Evolutionary conservation across 2,329 filamentous ascomycete genomes (phyloP).

Genomic region (Zelopaecilomyces penicillatus): DNA sequence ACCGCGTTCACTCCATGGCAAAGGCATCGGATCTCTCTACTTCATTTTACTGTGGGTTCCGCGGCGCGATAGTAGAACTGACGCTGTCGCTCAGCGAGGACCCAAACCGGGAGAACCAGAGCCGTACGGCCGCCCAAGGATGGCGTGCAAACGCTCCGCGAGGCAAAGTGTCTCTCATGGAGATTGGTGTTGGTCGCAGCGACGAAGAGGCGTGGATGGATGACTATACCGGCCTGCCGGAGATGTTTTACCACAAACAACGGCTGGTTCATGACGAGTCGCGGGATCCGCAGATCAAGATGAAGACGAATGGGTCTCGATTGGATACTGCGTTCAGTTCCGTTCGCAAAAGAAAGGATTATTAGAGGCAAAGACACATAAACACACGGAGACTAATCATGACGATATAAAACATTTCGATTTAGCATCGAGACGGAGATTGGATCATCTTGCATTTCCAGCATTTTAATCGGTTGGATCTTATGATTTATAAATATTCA

Average conservation of each 20-base stretch:
- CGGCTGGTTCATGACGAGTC: not conserved
- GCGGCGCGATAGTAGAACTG: constrained; percentile 39
- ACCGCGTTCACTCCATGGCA: constrained; percentile 37
- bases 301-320: constrained; percentile 1
- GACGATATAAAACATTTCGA: too few relatives aligned
- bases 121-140: constrained; percentile 14
- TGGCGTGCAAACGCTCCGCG: constrained; percentile 13
- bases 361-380: constrained; percentile 5
- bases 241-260: constrained; percentile 10
- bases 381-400: too few relatives aligned
- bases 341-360: not conserved
- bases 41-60: constrained; percentile 42
- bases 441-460: too few relatives aligned
- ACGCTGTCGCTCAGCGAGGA: constrained; percentile 21
- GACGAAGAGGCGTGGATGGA: constrained; percentile 11
- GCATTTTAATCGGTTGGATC: too few relatives aligned
- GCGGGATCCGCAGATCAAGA: not conserved
- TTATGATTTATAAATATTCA: too few relatives aligned
- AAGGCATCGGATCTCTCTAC: constrained; percentile 38
- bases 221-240: constrained; percentile 14
- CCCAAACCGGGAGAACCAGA: not conserved
- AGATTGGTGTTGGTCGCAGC: constrained; percentile 23
- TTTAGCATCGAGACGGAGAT: too few relatives aligned
- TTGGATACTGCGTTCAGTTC: constrained; percentile 4
- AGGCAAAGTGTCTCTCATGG: constrained; percentile 19